A percentile compares a stretch with the other conserved stretches of the same genome.
Conservation (phyloP, 2,329 filamentous ascomycete species). For the Penicillium sp. region DNA sequence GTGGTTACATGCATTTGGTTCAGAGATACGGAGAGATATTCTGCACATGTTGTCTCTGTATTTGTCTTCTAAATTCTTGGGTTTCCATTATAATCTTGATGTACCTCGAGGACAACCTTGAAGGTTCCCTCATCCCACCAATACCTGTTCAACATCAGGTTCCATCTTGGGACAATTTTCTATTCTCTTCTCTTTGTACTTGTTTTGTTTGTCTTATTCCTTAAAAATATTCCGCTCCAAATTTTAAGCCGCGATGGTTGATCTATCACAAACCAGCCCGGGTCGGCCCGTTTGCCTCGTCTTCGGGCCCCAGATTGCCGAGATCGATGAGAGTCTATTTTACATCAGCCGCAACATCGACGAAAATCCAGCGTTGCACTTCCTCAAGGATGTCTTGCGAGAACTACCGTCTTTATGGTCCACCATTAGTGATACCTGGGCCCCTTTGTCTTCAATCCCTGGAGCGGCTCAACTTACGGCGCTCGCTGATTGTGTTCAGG, state of each 20-base stretch:
- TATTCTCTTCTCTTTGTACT: background rate
- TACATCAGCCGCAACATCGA: background rate
- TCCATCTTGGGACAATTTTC: too few species aligned
- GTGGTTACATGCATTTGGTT: too few species aligned
- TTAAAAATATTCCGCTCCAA: too few species aligned
- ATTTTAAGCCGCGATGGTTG: background rate
- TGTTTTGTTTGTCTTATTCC: background rate
- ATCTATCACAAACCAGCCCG: background rate
- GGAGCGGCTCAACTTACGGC: background rate
- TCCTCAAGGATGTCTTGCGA: background rate
- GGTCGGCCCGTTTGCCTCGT: background rate
- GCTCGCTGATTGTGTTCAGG: background rate
- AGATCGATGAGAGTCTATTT: background rate
- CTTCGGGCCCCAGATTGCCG: background rate
- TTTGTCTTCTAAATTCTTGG: too few species aligned
- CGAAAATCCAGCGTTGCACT: background rate
- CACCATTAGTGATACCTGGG: background rate
- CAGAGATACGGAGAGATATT: too few species aligned
- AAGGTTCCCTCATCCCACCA: background rate
- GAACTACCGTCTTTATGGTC: background rate
- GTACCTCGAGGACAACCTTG: background rate
- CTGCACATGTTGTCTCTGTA: too few species aligned
- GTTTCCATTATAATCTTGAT: background rate
- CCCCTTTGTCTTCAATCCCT: background rate
- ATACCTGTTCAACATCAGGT: background rate